These are phyloP conservation scores for Aspergillus olivimuriae DNA, from an alignment of 495 filamentous ascomycete species.

Conservation along the genomic window DNA sequence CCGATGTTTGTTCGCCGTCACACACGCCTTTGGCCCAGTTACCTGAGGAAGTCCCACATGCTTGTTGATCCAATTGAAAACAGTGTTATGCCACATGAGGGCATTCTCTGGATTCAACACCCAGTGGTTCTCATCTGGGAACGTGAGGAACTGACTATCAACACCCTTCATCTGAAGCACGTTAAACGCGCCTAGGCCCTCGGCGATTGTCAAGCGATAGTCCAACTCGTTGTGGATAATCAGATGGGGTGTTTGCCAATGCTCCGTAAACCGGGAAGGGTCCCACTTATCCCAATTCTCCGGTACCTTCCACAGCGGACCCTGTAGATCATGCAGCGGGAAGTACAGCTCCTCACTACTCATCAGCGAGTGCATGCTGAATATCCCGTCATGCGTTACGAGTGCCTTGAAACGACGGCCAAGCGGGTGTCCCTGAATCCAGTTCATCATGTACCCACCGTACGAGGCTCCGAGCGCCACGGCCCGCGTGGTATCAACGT, in stretches of 20 bases:
- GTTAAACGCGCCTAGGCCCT: constrained; percentile 85
- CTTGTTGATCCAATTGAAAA: constrained; percentile 85
- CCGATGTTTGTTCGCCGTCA: constrained; percentile 1
- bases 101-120: constrained; percentile 89
- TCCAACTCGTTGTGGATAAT: constrained; percentile 91
- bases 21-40: constrained; percentile 5
- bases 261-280: constrained; percentile 57
- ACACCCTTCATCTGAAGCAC: constrained; percentile 62
- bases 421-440: constrained; percentile 48
- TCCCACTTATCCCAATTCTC: constrained; percentile 78
- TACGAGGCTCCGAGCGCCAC: constrained; percentile 82
- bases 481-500: constrained; percentile 69
- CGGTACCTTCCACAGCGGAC: constrained; percentile 66
- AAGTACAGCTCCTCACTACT: constrained; percentile 86
- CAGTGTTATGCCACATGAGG: constrained; percentile 83
- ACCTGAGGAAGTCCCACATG: constrained; percentile 52
- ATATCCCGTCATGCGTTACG: constrained; percentile 87
- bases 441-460: constrained; percentile 81
- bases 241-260: constrained; percentile 83
- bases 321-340: constrained; percentile 74
- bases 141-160: constrained; percentile 57
- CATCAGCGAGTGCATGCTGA: constrained; percentile 69
- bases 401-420: constrained; percentile 79
- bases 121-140: constrained; percentile 85
- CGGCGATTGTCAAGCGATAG: constrained; percentile 76